These are phyloP conservation scores for Chrysosporium queenslandicum DNA, from an alignment of 2,329 filamentous ascomycete genomes.

Conservation along the genomic window DNA sequence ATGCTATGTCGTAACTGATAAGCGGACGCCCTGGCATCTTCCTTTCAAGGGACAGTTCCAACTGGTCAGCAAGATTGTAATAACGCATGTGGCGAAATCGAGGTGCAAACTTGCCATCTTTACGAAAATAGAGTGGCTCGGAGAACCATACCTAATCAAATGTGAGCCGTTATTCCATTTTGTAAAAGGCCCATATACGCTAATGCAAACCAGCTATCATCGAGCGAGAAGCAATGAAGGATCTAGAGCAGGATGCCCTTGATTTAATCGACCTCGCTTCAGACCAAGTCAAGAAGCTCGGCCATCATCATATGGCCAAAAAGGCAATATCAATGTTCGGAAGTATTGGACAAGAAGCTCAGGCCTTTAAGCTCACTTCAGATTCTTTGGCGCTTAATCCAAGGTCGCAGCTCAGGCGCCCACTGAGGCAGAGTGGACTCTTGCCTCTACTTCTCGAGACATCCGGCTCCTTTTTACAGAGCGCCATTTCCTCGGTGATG, in stretches of 20 bases:
- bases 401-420: slow-evolving; percentile 38
- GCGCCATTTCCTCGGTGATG: slow-evolving; percentile 63
- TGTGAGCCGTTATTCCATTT: slow-evolving; percentile 24
- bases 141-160: slow-evolving; percentile 45
- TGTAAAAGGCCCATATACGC: neutral
- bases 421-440: slow-evolving; percentile 52
- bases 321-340: slow-evolving; percentile 42
- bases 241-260: slow-evolving; percentile 44
- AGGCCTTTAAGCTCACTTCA: slow-evolving; percentile 31
- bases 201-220: slow-evolving; percentile 37
- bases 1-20: slow-evolving; percentile 57
- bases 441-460: slow-evolving; percentile 63
- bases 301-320: slow-evolving; percentile 39
- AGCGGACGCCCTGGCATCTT: slow-evolving; percentile 66
- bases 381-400: slow-evolving; percentile 27
- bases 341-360: slow-evolving; percentile 38
- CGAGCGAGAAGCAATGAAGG: slow-evolving; percentile 59
- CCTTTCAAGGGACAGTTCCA: slow-evolving; percentile 71
- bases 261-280: slow-evolving; percentile 43
- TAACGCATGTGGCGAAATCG: slow-evolving; percentile 85
- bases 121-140: slow-evolving; percentile 77
- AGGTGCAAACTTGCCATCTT: slow-evolving; percentile 86
- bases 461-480: slow-evolving; percentile 62
- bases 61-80: slow-evolving; percentile 80
- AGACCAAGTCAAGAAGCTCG: slow-evolving; percentile 41